phyloP scores from a whole-genome alignment of 495 filamentous ascomycete genomes.

The Aspergillus hancockii region DNA sequence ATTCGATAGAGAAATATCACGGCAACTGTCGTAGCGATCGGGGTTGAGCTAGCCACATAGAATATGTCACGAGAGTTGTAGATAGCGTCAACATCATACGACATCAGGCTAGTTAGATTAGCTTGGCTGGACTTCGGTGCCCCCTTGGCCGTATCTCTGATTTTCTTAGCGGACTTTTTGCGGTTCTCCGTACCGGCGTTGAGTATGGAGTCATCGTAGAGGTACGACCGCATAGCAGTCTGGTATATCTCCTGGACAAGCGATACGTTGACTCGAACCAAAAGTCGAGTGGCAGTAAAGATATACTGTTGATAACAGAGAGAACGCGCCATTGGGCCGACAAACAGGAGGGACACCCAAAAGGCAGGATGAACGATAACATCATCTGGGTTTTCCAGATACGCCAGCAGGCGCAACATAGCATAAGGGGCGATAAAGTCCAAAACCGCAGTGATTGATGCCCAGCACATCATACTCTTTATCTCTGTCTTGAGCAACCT shows the following conservation, averaged over 20 bases:
- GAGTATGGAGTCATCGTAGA: slow-evolving; percentile 26
- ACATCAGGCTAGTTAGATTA: slow-evolving; percentile 52
- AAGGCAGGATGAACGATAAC: slow-evolving; percentile 39
- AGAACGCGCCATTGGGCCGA: slow-evolving; percentile 43
- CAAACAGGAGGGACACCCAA: slow-evolving; percentile 47
- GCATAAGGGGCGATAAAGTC: slow-evolving; percentile 46
- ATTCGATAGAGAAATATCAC: slow-evolving; percentile 45
- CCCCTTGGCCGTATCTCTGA: slow-evolving; percentile 22
- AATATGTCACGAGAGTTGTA: slow-evolving; percentile 44
- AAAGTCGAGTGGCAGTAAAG: slow-evolving; percentile 46
- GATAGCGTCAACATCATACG: slow-evolving; percentile 49
- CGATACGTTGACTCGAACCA: slow-evolving; percentile 47
- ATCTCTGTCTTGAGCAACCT: slow-evolving; percentile 40
- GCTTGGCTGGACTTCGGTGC: slow-evolving; percentile 39
- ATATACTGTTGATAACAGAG: slow-evolving; percentile 50
- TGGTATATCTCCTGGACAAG: slow-evolving; percentile 54
- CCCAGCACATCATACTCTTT: slow-evolving; percentile 37
- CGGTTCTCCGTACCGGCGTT: slow-evolving; percentile 12
- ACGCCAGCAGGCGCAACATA: slow-evolving; percentile 43
- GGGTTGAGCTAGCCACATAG: slow-evolving; percentile 32
- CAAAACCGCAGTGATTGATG: slow-evolving; percentile 30
- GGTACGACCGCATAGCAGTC: slow-evolving; percentile 43
- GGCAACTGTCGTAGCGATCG: slow-evolving; percentile 36
- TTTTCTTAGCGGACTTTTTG: slow-evolving; percentile 18
- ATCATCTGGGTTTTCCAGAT: slow-evolving; percentile 29